Evolutionary conservation across 441 rosid genomes (phyloP), one percentile per base, ranked within the genome.

Genomic region (Aquilaria agallochum): DNA sequence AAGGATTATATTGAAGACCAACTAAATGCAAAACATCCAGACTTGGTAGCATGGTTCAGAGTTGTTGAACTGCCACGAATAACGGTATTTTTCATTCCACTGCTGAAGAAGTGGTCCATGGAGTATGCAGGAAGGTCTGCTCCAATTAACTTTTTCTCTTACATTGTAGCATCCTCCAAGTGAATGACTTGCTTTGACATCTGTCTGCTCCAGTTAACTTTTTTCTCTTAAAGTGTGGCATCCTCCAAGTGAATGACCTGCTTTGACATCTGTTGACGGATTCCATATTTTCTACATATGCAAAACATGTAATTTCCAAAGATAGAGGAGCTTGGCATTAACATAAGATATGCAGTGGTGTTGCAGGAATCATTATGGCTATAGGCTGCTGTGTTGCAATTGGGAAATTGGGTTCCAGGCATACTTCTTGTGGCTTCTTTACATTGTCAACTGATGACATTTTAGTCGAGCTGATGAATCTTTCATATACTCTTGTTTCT

Each of bases 91-190:
- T 83, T 83, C 71, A 63, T 59, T 75, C 88, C 90, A 59, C 66
- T 83, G 62, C 77, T 87, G 74, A 87, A 80, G 79, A 79, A 83
- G 72, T 87, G 94, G 89, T 76, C 86, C 31, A 69, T 76, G 75
- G 90, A 87, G 67, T 84, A 84, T 52, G 94, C 90, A 33, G 94
- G 90, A 78, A 87, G 94, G 94, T 87, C 60, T 61, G 82, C 64
- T 72, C 27, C 9, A 54, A 34, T 44, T 51, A 42, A 53, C 31
- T 31, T 34, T 72, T 61, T 62, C 58, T 63, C 70, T 70, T 45
- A 45, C 32, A 58, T 56, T 54, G 47, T 5, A 15, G 45, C 47
- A 32, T 47, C 40, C 15, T 40, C 52, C 50, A 57, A 42, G 9
- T 55, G 31, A 33, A 30, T 52, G 56, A 40, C 47, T 32, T 12